Percentiles rank a stretch among this genome's conserved stretches.
Evolutionary conservation across 345 rosid genomes (phyloP).

Genomic region (Kandelia obovata): DNA sequence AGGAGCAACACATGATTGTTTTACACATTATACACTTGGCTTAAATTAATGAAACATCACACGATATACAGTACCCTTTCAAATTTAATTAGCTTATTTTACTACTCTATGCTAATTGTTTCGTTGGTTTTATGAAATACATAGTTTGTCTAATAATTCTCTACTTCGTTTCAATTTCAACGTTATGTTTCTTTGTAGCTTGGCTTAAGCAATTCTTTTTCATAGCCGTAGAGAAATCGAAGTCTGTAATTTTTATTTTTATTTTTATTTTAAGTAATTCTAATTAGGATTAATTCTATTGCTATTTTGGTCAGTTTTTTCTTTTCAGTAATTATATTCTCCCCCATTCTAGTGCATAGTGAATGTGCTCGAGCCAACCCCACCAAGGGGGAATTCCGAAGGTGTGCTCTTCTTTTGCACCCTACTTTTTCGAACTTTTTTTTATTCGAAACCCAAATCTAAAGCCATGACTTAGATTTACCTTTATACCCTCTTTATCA

Average conservation of each 20-base stretch:
- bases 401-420: slow-evolving; percentile 27
- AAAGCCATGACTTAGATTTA: slow-evolving; percentile 36
- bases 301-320: slow-evolving; percentile 24
- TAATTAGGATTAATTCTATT: slow-evolving; percentile 7
- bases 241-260: too few relatives aligned
- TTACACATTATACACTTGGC: background rate
- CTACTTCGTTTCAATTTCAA: too few relatives aligned
- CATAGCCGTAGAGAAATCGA: too few relatives aligned
- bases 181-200: too few relatives aligned
- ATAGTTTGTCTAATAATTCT: too few relatives aligned
- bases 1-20: slow-evolving; percentile 6
- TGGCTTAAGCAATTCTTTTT: too few relatives aligned
- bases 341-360: slow-evolving; percentile 26
- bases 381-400: slow-evolving; percentile 42
- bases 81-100: too few relatives aligned
- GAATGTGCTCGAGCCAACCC: slow-evolving; percentile 46
- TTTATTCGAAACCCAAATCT: slow-evolving; percentile 48
- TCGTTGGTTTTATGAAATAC: too few relatives aligned
- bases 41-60: background rate
- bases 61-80: background rate
- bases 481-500: slow-evolving; percentile 22
- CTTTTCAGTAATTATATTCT: slow-evolving; percentile 31
- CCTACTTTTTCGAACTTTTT: slow-evolving; percentile 22
- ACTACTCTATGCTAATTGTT: too few relatives aligned
- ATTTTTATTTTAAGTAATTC: too few relatives aligned